Evolutionary conservation across 176 grass and related monocot species (phyloP), one percentile per base, ranked within the genome.

Genomic region (Juncus effusus): DNA sequence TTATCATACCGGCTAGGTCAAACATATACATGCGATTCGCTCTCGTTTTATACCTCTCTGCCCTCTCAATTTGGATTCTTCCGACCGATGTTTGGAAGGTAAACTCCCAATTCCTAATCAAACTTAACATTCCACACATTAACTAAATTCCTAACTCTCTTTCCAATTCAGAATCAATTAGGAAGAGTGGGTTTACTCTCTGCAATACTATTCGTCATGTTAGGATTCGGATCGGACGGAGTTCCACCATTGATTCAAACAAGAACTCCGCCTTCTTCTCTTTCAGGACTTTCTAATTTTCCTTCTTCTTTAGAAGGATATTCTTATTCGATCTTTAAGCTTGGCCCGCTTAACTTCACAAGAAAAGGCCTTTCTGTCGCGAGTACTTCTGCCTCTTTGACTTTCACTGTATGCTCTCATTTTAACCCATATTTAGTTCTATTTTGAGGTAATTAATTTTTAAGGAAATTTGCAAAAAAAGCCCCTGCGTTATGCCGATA

Each of bases 11-110:
- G 69, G 93, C 93, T 63, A 89, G 93, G 57, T 92, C 88, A 73
- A 86, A 97, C 76, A 81, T 97, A 39, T 92, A 79, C 84, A 92
- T 92, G 93, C 93, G 85, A 10, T 76, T 97, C 77, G 88, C 82
- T 76, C 89, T 97, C 74, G 84, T 97, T 60, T 40, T 67, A 38
- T 82, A 86, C 60, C 82, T 97, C 54, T 59, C 82, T 79, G 50
- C 88, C 69, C 72, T 97, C 65, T 97, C 93, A 62, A 70, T 92
- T 52, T 97, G 88, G 77, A n/a, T 92, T 74, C 86, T 97, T 49
- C 93, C 93, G 47, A 84, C 45, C 37, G 82, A 77, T 80, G 72
- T 97, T 64, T 92, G 93, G 85, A 97, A 70, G 85, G 93, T 97
- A 78, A 36, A 10, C 11, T 69, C 44, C 7, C 19, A 42, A 51